These are phyloP conservation scores for Lepidium didymum DNA, from an alignment of 345 rosid genomes.

Conservation along the genomic window DNA sequence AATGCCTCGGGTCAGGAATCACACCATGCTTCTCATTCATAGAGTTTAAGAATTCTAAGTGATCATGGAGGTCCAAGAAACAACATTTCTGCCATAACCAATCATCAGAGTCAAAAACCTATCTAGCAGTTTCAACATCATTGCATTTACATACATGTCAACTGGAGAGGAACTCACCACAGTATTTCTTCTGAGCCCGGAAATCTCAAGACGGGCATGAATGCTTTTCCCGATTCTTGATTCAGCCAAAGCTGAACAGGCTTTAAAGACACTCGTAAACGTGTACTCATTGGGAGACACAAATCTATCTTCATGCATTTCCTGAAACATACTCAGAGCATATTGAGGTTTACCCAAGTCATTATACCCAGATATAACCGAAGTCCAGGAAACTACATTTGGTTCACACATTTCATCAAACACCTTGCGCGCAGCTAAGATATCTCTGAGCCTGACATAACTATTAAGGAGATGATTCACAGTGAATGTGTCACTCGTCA, in stretches of 20 bases:
- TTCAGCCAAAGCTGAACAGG: slow-evolving; percentile 50
- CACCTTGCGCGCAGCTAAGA: slow-evolving; percentile 33
- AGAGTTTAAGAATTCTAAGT: slow-evolving; percentile 39
- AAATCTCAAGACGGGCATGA: slow-evolving; percentile 49
- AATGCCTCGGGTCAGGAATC: slow-evolving; percentile 53
- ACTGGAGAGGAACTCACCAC: slow-evolving; percentile 74
- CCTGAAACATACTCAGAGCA: slow-evolving; percentile 34
- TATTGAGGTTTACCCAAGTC: slow-evolving; percentile 21
- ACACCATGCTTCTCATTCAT: slow-evolving; percentile 50
- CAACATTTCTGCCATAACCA: slow-evolving; percentile 41
- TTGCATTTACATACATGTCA: slow-evolving; percentile 88
- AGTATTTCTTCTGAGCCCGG: slow-evolving; percentile 38
- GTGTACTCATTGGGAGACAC: slow-evolving; percentile 62
- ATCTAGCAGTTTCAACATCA: slow-evolving; percentile 50
- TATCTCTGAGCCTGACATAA: slow-evolving; percentile 29
- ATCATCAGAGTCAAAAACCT: slow-evolving; percentile 59
- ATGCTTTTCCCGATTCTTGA: slow-evolving; percentile 41
- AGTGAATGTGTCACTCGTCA: slow-evolving; percentile 24
- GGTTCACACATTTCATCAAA: slow-evolving; percentile 69
- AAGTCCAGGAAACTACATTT: slow-evolving; percentile 71
- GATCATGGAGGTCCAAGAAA: slow-evolving; percentile 79
- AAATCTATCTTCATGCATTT: slow-evolving; percentile 28
- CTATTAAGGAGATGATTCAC: slow-evolving; percentile 46
- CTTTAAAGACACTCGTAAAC: slow-evolving; percentile 47
- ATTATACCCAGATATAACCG: slow-evolving; percentile 52